These are phyloP conservation scores for Odontarrhena argentea DNA, from an alignment of 345 rosid genomes.

Conservation along the genomic window DNA sequence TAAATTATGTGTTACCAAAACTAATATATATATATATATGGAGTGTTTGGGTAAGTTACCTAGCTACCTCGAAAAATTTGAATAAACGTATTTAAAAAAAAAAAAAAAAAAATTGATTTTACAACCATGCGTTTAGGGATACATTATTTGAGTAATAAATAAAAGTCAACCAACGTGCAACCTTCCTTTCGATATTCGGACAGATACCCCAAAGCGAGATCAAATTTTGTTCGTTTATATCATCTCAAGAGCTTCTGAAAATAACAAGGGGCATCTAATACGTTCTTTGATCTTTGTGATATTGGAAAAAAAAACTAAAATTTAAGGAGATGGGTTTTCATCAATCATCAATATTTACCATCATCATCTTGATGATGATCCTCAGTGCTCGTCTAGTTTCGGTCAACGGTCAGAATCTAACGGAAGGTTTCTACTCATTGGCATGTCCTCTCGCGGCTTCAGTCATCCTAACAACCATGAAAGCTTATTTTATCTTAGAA, in stretches of 20 bases:
- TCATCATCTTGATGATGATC: background rate
- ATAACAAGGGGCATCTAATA: too few species aligned
- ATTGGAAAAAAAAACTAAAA: too few species aligned
- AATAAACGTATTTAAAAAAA: too few species aligned
- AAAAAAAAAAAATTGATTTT: too few species aligned
- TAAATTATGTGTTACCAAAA: too few species aligned
- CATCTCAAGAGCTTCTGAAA: background rate
- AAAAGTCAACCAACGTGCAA: background rate
- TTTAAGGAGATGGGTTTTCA: background rate
- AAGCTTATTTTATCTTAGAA: background rate
- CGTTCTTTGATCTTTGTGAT: background rate
- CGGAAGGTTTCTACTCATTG: background rate
- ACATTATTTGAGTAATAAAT: background rate
- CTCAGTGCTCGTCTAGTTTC: background rate
- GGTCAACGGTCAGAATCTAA: background rate
- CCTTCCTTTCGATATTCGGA: background rate
- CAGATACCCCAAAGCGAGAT: too few species aligned
- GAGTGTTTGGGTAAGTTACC: too few species aligned
- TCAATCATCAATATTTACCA: background rate
- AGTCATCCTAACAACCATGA: slow-evolving; percentile 12
- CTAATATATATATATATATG: too few species aligned
- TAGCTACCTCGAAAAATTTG: too few species aligned
- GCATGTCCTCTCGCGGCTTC: slow-evolving; percentile 8
- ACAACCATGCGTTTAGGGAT: too few species aligned
- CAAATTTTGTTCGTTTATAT: too few species aligned